These are phyloP conservation scores for Coemansia sp. DNA, from an alignment of 192 early-diverging fungal genomes.

Conservation along the genomic window DNA sequence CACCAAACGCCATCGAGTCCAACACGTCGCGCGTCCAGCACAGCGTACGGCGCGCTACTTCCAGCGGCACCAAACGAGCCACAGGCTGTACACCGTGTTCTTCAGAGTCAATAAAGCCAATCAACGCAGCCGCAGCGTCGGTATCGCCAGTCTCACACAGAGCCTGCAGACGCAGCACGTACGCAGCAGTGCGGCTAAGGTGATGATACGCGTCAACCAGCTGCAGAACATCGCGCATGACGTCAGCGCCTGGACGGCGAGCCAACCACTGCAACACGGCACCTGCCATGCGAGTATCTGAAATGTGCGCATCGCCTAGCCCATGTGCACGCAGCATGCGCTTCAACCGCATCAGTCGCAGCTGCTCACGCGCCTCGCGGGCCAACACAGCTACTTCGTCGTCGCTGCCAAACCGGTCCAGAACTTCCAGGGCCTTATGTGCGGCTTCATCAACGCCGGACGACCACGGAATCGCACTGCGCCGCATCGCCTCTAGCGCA, in stretches of 20 bases:
- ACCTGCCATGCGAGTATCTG: slow-evolving; percentile 56
- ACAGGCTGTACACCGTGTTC: slow-evolving; percentile 22
- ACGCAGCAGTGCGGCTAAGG: slow-evolving; percentile 56
- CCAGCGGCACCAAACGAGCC: slow-evolving; percentile 19
- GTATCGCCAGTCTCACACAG: slow-evolving; percentile 52
- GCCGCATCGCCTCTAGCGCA: slow-evolving; percentile 63
- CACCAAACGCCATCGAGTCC: slow-evolving; percentile 36
- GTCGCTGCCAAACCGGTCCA: slow-evolving; percentile 3
- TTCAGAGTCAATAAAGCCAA: slow-evolving; percentile 19
- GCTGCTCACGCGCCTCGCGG: slow-evolving; percentile 61
- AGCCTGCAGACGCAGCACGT: slow-evolving; percentile 53
- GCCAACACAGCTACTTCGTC: slow-evolving; percentile 22
- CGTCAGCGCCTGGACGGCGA: slow-evolving; percentile 44
- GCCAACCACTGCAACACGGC: slow-evolving; percentile 58
- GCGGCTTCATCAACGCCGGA: slow-evolving; percentile 51
- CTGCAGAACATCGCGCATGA: slow-evolving; percentile 62
- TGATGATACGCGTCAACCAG: slow-evolving; percentile 63
- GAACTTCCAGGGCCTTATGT: slow-evolving; percentile 3
- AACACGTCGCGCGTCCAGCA: slow-evolving; percentile 49
- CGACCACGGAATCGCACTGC: slow-evolving; percentile 67
- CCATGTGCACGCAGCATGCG: slow-evolving; percentile 63
- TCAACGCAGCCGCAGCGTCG: slow-evolving; percentile 10
- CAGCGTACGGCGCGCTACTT: slow-evolving; percentile 32
- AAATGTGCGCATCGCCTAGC: slow-evolving; percentile 58
- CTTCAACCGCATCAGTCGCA: slow-evolving; percentile 63